Percentiles rank a stretch among this genome's conserved stretches.
phyloP scores from a whole-genome alignment of 345 rosid genomes.

The Sapria himalayana region DNA sequence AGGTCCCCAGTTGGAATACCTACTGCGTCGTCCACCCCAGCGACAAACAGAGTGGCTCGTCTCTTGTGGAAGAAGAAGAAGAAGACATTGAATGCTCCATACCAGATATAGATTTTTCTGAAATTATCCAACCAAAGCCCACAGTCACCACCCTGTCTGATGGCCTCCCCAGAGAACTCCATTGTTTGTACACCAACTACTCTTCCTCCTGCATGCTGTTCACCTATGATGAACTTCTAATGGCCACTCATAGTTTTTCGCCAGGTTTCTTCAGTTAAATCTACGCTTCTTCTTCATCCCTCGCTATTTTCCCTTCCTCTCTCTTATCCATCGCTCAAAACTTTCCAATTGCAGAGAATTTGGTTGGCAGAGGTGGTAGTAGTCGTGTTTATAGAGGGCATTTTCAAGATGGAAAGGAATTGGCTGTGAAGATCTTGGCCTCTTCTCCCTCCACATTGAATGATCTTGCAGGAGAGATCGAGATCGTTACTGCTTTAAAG shows the following conservation, averaged over 20 bases:
- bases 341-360: slow-evolving; percentile 45
- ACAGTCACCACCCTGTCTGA: slow-evolving; percentile 18
- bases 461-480: slow-evolving; percentile 67
- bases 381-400: slow-evolving; percentile 74
- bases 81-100: slow-evolving; percentile 12
- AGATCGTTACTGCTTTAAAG: slow-evolving; percentile 44
- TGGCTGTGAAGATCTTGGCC: slow-evolving; percentile 76
- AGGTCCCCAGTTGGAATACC: slow-evolving; percentile 33
- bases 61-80: slow-evolving; percentile 16
- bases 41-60: slow-evolving; percentile 22
- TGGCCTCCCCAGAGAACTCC: slow-evolving; percentile 36
- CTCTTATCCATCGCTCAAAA: neutral
- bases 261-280: slow-evolving; percentile 56
- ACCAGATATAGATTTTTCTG: slow-evolving; percentile 34
- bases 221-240: slow-evolving; percentile 47
- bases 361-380: slow-evolving; percentile 89
- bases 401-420: slow-evolving; percentile 68
- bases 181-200: slow-evolving; percentile 39
- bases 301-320: neutral
- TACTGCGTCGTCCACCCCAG: slow-evolving; percentile 44
- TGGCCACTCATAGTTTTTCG: slow-evolving; percentile 46
- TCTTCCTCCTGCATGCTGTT: slow-evolving; percentile 72
- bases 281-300: too few species aligned
- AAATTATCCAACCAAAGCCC: slow-evolving; percentile 17
- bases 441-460: slow-evolving; percentile 43